Evolutionary conservation across 306 rosid species (phyloP), one percentile per base, ranked within the genome.

Genomic region (Sesbania bispinosa): DNA sequence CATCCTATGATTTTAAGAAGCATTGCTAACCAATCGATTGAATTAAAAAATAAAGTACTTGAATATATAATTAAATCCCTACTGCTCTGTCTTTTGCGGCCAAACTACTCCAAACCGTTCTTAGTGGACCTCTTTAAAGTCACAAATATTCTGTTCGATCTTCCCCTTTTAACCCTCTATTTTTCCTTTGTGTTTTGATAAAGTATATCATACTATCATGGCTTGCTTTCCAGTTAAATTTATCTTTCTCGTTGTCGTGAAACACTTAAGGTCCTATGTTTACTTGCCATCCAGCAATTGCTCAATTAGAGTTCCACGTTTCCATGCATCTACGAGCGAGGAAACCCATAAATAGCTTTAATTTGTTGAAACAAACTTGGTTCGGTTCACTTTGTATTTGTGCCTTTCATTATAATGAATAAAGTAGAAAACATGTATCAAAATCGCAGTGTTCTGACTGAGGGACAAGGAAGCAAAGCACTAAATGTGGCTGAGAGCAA

Each of bases 401-500:
- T n/a, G n/a, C n/a, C n/a, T n/a, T n/a, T n/a, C n/a, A n/a, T n/a
- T n/a, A n/a, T 32, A 32, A 45, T 57, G 20, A 47, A 48, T 62
- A 26, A 62, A 29, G 46, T 38, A 10, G 4, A 32, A 55, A 6
- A 8, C 36, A 29, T n/a, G n/a, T 3, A 27, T n/a, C n/a, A n/a
- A n/a, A n/a, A n/a, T n/a, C n/a, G n/a, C 4, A 20, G 27, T 23
- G 9, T 60, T 59, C 8, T 21, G 13, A 15, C 3, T 3, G 18
- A 52, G 13, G 30, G 30, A 27, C 30, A 27, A 27, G 14, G 45
- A 52, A 63, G 72, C 15, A 65, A 24, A 43, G 55, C 64, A 66
- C 74, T 69, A 76, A 8, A 7, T 79, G 81, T 50, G 71, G 82
- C 43, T 59, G 59, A 79, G 55, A 67, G 7, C 29, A 54, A 36